These are phyloP conservation scores for Croton setiger DNA, from an alignment of 441 rosid genomes.

Conservation along the genomic window DNA sequence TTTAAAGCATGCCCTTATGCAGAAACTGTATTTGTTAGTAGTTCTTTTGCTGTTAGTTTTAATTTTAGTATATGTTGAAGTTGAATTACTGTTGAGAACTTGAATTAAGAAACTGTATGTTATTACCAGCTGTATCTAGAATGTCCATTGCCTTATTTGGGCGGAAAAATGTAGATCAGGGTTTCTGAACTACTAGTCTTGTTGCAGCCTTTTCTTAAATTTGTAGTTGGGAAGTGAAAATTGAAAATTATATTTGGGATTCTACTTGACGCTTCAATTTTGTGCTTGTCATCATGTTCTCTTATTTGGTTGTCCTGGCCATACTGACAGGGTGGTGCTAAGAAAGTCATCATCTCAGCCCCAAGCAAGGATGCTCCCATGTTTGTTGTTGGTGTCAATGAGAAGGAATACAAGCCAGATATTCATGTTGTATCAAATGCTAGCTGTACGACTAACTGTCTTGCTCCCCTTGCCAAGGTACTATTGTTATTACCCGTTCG, in stretches of 20 bases:
- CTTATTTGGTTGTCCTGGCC: neutral
- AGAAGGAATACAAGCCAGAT: conserved; percentile 71
- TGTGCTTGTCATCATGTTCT: neutral
- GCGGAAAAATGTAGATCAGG: no score
- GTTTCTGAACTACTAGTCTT: no score
- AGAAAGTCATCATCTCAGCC: conserved; percentile 81
- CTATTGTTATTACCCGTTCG: neutral
- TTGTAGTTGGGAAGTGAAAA: no score
- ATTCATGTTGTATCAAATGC: conserved; percentile 83
- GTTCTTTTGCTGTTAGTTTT: neutral
- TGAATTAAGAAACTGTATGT: neutral
- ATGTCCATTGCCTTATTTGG: no score
- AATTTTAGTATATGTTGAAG: neutral
- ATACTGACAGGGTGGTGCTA: conserved; percentile 71
- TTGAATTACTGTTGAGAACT: neutral
- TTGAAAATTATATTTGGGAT: no score
- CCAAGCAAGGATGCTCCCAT: conserved; percentile 94
- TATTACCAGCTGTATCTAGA: no score
- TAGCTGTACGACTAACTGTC: conserved; percentile 94
- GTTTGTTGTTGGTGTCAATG: conserved; percentile 93
- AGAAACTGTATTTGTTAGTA: no score
- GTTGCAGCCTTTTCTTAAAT: no score
- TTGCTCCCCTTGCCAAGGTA: conserved; percentile 92
- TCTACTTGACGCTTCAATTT: neutral
- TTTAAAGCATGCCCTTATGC: neutral